Percentiles rank a stretch among this genome's conserved stretches.
Evolutionary conservation across 805 yeast species (phyloP).

Genomic region (Brettanomyces nanus): DNA sequence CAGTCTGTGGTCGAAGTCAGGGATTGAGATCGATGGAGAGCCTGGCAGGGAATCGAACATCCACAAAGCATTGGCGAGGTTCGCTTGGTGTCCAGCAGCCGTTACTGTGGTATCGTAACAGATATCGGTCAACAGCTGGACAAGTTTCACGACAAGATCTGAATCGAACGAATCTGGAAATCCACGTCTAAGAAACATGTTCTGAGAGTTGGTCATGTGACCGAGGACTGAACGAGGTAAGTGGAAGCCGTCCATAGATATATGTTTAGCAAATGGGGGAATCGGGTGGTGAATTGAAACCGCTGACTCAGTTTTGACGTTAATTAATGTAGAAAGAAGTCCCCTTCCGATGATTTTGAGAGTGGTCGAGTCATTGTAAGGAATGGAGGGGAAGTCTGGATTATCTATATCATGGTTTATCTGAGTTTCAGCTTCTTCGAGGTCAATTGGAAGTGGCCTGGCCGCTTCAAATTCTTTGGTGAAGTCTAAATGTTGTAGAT

Average conservation of each 20-base stretch:
- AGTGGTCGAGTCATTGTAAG: background rate
- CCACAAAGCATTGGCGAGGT: background rate
- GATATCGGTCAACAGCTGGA: conserved; percentile 22
- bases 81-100: background rate
- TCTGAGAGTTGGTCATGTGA: conserved; percentile 44
- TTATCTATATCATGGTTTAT: background rate
- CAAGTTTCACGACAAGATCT: conserved; percentile 30
- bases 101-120: conserved; percentile 7
- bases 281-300: background rate
- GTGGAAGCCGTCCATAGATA: conserved; percentile 78
- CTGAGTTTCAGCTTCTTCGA: background rate
- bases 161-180: conserved; percentile 84
- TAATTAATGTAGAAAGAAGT: background rate
- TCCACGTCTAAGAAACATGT: conserved; percentile 64
- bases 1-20: conserved; percentile 68
- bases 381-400: background rate
- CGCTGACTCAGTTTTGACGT: background rate
- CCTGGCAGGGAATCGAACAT: conserved; percentile 3
- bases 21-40: conserved; percentile 37
- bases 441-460: background rate
- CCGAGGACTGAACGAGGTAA: conserved; percentile 41
- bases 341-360: conserved; percentile 1
- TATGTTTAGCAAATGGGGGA: conserved; percentile 32
- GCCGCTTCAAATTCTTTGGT: background rate
- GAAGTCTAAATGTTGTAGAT: background rate